Evolutionary conservation across 768 basidiomycete species (phyloP), one percentile per base, ranked within the genome.

Genomic region (Asterophora parasitica): DNA sequence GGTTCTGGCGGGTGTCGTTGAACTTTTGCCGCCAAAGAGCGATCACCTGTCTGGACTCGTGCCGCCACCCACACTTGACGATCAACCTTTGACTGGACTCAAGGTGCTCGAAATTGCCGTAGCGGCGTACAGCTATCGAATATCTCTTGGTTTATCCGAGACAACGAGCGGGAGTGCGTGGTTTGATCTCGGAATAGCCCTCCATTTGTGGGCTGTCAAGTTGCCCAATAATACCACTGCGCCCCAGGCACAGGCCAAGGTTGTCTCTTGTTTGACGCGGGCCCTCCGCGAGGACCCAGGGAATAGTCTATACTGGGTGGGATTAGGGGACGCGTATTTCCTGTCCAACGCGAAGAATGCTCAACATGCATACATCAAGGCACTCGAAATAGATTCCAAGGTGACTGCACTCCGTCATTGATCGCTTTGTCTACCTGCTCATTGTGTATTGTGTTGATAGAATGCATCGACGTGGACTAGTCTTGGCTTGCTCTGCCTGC

Each of bases 351-450:
- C 86, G 0, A 85, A 82, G 56, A 72, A 81, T 1, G 84, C 91
- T 2, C 95, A 99, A 64, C 92, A 98, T 67, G 88, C 91, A 4
- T 96, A 91, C 58, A 82, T 97, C 60, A 86, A 81, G 49, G 86
- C 93, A 4, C 65, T 98, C 38, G 94, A 97, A 57, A 71, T 89
- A 32, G 84, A 97, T 61, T 65, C 79, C 0, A 95, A 95, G 75
- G 91, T 88, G 52, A 34, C n/a, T 19, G 37, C 23, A 37, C 28
- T 51, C n/a, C 30, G 30, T 45, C 11, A 23, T 42, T 48, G 28
- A 36, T 34, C 17, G 51, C 23, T 42, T n/a, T 15, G 39, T 48
- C 26, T 41, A 17, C 16, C 7, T 42, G 30, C n/a, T 46, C 27
- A 46, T 28, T 28, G 6, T 17, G 3, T 23, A 23, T 36, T 36